Base-by-base conservation (phyloP, 768 basidiomycete species). In the Mycena pura region DNA sequence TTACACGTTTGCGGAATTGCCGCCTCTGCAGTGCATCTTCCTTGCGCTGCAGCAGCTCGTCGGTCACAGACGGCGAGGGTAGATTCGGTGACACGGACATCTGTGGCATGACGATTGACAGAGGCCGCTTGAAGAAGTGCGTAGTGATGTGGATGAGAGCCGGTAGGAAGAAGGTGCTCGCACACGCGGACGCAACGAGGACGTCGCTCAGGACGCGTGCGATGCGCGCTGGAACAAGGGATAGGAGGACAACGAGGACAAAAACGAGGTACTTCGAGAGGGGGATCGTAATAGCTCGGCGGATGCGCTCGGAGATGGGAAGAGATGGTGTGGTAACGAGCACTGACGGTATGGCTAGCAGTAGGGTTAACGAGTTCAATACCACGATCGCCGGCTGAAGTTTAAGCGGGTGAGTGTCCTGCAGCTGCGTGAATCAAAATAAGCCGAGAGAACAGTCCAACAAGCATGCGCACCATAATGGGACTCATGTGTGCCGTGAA, bases 31-130 rank as follows among this genome's bases (percentile, higher is more conserved):
- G 76, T 39, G 87, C 87, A 44, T 86, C 80, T 74, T 98, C 95
- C 77, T 98, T 98, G 62, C 91, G 82, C 67, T 91, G 86, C 29
- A 98, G 77, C 21, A 98, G 84, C 57, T 91, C 88, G 69, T 92
- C 90, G 19, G 78, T 73, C 38, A 79, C 70, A 15, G 53, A 68
- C 14, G 63, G 58, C 24, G 63, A 69, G 14, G 56, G 56, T 60
- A 25, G 73, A 70, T 5, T 74, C 3, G 77, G 78, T 38, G 72
- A 79, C 15, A 79, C 76, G 34, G 70, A 70, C 46, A 68, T 45
- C 32, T 71, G 69, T 19, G 87, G 90, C 34, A 95, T 83, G 55
- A 96, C 82, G 69, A 97, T 97, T 0, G 92, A 80, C 3, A 95
- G 80, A 2, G 95, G 95, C 3, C 87, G 86, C 58, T 87, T 87